Evolutionary conservation across 768 basidiomycete genomes (phyloP), one percentile per base, ranked within the genome.

Genomic region (Calvatia gigantea): DNA sequence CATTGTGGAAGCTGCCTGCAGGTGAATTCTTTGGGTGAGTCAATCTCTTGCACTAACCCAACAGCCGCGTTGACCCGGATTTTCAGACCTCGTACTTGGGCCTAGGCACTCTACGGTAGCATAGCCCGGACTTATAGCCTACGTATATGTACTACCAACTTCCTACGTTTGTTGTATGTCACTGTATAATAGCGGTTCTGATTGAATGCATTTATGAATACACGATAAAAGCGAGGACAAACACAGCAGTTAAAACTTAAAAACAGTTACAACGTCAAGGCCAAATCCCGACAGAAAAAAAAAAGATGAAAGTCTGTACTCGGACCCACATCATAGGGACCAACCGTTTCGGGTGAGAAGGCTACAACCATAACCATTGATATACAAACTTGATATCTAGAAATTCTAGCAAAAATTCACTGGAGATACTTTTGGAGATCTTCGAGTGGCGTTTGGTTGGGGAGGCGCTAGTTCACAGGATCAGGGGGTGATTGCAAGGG

Each of bases 1-100:
- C 78, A 4, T 58, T 78, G 57, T 61, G 65, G 28, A 58, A 43
- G 3, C 59, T 75, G 19, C 58, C 71, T 1, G 56, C 67, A 0
- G 61, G 64, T 2, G 52, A 56, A 21, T 53, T 47, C 39, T 69
- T 69, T 51, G 65, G 65, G 56, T 56, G 33, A 51, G 61, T 60
- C 31, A 28, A 15, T 25, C 33, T 23, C 19, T 7, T 45, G 33
- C 47, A 8, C 15, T n/a, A 23, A 9, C 11, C 11, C 3, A 8
- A n/a, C 9, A 14, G 8, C 56, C 19, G 44, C 27, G 25, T 46
- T 42, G 41, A 21, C 9, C 41, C 25, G 19, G 33, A 27, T 47
- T 32, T 52, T 27, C 21, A 64, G 64, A 17, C 67, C 68, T 12
- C 32, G 31, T 4, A 58, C 58, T 17, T 68, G 68, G 67, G 51